A percentile compares a stretch with the other conserved stretches of the same genome.
These are phyloP conservation scores for Oenanthe sinensis DNA, from an alignment of 129 eudicot species.

Conservation along the genomic window DNA sequence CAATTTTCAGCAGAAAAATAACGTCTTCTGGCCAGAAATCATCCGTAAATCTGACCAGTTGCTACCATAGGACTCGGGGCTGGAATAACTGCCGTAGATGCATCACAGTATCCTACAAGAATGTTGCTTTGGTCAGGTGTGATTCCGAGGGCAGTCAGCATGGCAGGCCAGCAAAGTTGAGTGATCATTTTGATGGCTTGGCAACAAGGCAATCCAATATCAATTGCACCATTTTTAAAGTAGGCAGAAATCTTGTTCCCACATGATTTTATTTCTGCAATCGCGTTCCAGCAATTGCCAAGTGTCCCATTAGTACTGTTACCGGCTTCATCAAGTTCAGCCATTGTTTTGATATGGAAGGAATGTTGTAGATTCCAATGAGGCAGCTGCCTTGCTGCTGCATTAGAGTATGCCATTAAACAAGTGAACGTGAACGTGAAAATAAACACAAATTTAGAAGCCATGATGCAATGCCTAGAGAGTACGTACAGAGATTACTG, in stretches of 20 bases:
- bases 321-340: neutral
- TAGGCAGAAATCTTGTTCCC: slow-evolving; percentile 29
- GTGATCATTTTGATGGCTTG: slow-evolving; percentile 22
- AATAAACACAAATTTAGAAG: neutral
- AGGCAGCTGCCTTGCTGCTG: slow-evolving; percentile 5
- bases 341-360: neutral
- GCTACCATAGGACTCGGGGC: slow-evolving; percentile 5
- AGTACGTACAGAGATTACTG: neutral
- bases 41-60: neutral
- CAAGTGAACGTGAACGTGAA: neutral
- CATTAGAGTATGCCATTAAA: neutral
- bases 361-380: neutral
- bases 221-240: slow-evolving; percentile 24
- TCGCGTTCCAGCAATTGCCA: slow-evolving; percentile 32
- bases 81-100: neutral
- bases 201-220: slow-evolving; percentile 35
- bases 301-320: neutral
- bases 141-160: slow-evolving; percentile 28
- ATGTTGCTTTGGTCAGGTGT: slow-evolving; percentile 19
- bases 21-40: neutral
- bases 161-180: slow-evolving; percentile 33
- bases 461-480: neutral
- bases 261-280: slow-evolving; percentile 33
- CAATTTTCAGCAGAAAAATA: neutral
- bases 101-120: slow-evolving; percentile 40